Evolutionary conservation across 2,329 filamentous ascomycete genomes (phyloP).

Genomic region (Claviceps sp.): DNA sequence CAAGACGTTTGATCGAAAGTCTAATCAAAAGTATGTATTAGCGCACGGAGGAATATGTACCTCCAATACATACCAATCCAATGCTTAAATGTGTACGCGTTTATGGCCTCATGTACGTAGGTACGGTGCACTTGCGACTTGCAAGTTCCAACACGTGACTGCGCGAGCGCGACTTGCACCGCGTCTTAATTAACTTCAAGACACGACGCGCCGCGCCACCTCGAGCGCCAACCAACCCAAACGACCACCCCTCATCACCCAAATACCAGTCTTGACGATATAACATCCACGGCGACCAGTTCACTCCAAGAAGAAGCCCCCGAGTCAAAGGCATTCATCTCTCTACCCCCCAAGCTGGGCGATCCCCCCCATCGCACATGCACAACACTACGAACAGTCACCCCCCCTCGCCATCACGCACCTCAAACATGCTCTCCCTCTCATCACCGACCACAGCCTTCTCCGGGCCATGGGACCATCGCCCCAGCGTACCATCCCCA

Average conservation of each 20-base stretch:
- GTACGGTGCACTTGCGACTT: not conserved
- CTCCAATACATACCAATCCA: too few relatives aligned
- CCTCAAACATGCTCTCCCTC: conserved; percentile 27
- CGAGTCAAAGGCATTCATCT: not conserved
- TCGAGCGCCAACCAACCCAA: not conserved
- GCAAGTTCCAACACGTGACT: conserved; percentile 14
- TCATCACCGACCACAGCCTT: conserved; percentile 29
- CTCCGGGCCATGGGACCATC: conserved; percentile 29
- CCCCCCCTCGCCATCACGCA: conserved; percentile 1
- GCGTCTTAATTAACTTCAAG: conserved; percentile 10
- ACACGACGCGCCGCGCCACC: not conserved
- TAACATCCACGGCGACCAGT: not conserved
- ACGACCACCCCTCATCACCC: not conserved
- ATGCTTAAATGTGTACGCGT: too few relatives aligned
- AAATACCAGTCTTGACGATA: not conserved
- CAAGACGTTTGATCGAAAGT: too few relatives aligned
- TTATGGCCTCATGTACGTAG: not conserved
- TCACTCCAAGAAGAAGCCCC: too few relatives aligned
- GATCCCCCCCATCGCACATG: not conserved
- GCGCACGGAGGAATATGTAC: too few relatives aligned
- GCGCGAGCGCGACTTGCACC: conserved; percentile 11
- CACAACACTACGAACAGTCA: not conserved
- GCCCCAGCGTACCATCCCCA: conserved; percentile 38
- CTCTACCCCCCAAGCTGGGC: not conserved
- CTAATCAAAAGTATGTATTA: too few relatives aligned